A percentile compares a stretch with the other conserved stretches of the same genome.
Evolutionary conservation across 768 basidiomycete species (phyloP).

Genomic region (Gloeopeniophorella convolvens): DNA sequence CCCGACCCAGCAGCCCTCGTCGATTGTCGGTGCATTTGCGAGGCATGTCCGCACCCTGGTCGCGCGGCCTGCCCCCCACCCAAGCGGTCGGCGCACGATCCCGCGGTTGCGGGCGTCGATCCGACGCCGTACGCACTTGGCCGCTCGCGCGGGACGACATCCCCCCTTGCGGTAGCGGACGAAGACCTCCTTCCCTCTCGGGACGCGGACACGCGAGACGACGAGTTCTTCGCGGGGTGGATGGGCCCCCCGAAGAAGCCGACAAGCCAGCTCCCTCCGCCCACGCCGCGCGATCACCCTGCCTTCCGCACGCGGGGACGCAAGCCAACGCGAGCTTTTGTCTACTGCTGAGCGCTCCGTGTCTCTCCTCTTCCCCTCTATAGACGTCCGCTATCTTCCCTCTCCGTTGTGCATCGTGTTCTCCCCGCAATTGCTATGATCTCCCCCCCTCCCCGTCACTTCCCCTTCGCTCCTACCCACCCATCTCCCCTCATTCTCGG

Average conservation of each 20-base stretch:
- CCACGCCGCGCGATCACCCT: constrained; percentile 25
- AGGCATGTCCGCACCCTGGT: constrained; percentile 23
- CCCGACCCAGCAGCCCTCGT: constrained; percentile 3
- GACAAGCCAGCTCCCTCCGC: neutral
- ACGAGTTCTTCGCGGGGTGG: constrained; percentile 6
- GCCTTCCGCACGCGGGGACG: constrained; percentile 40
- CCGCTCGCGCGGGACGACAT: constrained; percentile 11
- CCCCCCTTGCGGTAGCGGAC: constrained; percentile 20
- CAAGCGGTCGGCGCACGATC: constrained; percentile 11
- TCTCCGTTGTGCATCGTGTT: constrained; percentile 5
- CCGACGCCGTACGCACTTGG: constrained; percentile 3
- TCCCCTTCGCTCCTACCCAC: neutral
- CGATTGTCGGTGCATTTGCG: constrained; percentile 17
- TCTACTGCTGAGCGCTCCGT: constrained; percentile 26
- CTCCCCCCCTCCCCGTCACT: neutral
- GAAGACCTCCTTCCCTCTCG: constrained; percentile 16
- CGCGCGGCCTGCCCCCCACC: constrained; percentile 10
- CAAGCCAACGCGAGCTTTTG: constrained; percentile 31
- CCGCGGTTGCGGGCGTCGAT: constrained; percentile 11
- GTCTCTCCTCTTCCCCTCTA: constrained; percentile 1
- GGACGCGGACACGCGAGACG: constrained; percentile 5
- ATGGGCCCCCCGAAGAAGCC: constrained; percentile 7
- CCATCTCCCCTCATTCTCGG: constrained; percentile 2
- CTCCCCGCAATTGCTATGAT: constrained; percentile 7
- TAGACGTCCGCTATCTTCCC: constrained; percentile 13